phyloP scores from a whole-genome alignment of 73 alveolate species.

The Diophrys sp. region DNA sequence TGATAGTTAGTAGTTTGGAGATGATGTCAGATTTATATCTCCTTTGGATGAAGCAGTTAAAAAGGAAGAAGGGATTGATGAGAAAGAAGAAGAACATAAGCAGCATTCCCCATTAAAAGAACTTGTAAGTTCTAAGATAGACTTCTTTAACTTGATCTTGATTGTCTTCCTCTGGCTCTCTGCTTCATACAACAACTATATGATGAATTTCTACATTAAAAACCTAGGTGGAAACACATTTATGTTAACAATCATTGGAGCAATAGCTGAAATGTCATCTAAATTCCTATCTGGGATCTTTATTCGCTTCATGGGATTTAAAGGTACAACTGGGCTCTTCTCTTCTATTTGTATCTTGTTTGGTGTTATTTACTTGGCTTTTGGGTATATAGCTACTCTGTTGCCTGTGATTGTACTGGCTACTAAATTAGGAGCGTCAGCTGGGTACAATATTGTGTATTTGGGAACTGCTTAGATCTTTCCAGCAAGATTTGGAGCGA shows the following conservation, averaged over 20 bases:
- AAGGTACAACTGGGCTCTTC: neutral
- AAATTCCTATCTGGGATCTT: slow-evolving; percentile 23
- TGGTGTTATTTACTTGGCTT: slow-evolving; percentile 1
- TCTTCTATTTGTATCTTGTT: slow-evolving; percentile 1
- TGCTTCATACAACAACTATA: slow-evolving; percentile 24
- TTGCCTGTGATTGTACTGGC: slow-evolving; percentile 20
- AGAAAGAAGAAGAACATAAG: neutral
- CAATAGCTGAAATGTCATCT: slow-evolving; percentile 22
- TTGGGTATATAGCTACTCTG: neutral
- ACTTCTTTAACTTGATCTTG: neutral
- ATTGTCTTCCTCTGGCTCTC: slow-evolving; percentile 16
- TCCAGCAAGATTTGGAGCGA: slow-evolving; percentile 27
- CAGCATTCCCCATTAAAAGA: neutral
- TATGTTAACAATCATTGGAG: slow-evolving; percentile 1
- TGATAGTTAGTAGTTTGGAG: neutral
- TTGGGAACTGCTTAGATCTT: slow-evolving; percentile 24
- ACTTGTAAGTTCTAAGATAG: neutral
- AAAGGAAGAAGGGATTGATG: neutral
- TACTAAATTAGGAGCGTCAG: slow-evolving; percentile 33
- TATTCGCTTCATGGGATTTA: slow-evolving; percentile 12
- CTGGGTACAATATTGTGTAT: slow-evolving; percentile 23
- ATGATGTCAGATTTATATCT: neutral
- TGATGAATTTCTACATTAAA: slow-evolving; percentile 36
- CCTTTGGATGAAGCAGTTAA: neutral
- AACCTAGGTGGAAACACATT: slow-evolving; percentile 36